Evolutionary conservation across 2,329 filamentous ascomycete species (phyloP).

Genomic region (Curvularia hawaiiensis): DNA sequence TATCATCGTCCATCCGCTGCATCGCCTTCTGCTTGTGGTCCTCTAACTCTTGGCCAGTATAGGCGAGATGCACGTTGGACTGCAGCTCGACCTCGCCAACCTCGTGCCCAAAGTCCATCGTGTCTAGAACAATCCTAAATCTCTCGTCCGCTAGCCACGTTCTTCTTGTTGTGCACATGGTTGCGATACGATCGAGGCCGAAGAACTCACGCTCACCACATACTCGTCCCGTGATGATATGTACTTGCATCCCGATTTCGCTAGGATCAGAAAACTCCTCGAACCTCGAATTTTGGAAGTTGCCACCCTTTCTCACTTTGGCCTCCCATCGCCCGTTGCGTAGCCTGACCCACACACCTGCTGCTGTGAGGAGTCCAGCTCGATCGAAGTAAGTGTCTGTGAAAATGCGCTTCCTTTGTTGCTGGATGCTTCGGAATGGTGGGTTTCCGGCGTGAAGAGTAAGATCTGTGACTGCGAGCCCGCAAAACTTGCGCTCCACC

Average conservation of each 20-base stretch:
- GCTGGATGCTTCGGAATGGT: slow-evolving; percentile 14
- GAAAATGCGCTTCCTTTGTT: slow-evolving; percentile 16
- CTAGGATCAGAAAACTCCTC: slow-evolving; percentile 28
- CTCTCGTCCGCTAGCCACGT: slow-evolving; percentile 32
- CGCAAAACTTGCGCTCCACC: slow-evolving; percentile 20
- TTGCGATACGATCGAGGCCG: slow-evolving; percentile 17
- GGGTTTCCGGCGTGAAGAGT: slow-evolving; percentile 10
- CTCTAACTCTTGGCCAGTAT: slow-evolving; percentile 6
- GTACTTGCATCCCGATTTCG: slow-evolving; percentile 20
- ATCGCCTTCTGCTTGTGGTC: slow-evolving; percentile 15
- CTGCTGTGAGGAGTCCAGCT: slow-evolving; percentile 20
- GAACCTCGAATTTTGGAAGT: slow-evolving; percentile 31
- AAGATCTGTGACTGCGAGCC: not conserved
- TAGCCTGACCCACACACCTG: slow-evolving; percentile 33
- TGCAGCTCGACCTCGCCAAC: slow-evolving; percentile 46
- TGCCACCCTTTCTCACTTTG: slow-evolving; percentile 27
- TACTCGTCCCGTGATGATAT: not conserved
- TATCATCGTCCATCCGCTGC: slow-evolving; percentile 19
- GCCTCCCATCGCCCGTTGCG: slow-evolving; percentile 22
- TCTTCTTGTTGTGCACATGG: slow-evolving; percentile 33
- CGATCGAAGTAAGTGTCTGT: slow-evolving; percentile 38
- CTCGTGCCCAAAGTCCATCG: slow-evolving; percentile 35
- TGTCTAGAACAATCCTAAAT: slow-evolving; percentile 18
- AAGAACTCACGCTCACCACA: slow-evolving; percentile 3
- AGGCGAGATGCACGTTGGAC: slow-evolving; percentile 10